phyloP scores from a whole-genome alignment of 2,329 filamentous ascomycete species.

The Exophiala sp. region DNA sequence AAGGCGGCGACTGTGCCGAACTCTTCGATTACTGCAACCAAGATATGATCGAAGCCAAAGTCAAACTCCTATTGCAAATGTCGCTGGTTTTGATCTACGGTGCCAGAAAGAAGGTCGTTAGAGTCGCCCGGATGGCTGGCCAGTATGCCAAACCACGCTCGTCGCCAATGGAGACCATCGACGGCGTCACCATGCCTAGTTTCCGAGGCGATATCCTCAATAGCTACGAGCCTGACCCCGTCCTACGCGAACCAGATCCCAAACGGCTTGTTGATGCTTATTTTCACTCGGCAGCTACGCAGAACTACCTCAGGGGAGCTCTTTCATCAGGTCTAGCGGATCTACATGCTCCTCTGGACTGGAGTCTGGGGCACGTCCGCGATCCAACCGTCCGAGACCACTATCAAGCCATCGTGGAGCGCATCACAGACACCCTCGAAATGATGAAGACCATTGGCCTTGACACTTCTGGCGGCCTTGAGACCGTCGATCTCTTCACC shows the following conservation, averaged over 20 bases:
- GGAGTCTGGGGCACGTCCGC: constrained; percentile 86
- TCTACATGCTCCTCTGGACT: constrained; percentile 88
- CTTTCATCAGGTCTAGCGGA: constrained; percentile 87
- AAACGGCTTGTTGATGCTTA: constrained; percentile 83
- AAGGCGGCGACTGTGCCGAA: constrained; percentile 93
- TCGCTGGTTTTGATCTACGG: constrained; percentile 91
- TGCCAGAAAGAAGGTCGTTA: constrained; percentile 74
- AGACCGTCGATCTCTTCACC: constrained; percentile 92
- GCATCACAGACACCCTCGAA: constrained; percentile 83
- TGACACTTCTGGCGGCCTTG: constrained; percentile 75
- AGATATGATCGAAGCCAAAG: constrained; percentile 86
- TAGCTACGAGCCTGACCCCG: constrained; percentile 63
- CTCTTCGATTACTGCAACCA: constrained; percentile 95
- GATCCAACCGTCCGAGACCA: constrained; percentile 79
- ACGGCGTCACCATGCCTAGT: constrained; percentile 77
- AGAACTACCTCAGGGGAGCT: constrained; percentile 87
- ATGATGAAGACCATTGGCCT: constrained; percentile 95
- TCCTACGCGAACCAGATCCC: constrained; percentile 78
- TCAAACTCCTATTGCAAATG: constrained; percentile 96
- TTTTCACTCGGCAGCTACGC: constrained; percentile 88
- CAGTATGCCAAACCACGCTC: constrained; percentile 97
- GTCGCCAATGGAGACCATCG: constrained; percentile 75
- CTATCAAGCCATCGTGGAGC: constrained; percentile 78
- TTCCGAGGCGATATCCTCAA: constrained; percentile 97
- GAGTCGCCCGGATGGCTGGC: constrained; percentile 93